Base-by-base conservation (phyloP, 106 monocot species). In the Acorus calamus region DNA sequence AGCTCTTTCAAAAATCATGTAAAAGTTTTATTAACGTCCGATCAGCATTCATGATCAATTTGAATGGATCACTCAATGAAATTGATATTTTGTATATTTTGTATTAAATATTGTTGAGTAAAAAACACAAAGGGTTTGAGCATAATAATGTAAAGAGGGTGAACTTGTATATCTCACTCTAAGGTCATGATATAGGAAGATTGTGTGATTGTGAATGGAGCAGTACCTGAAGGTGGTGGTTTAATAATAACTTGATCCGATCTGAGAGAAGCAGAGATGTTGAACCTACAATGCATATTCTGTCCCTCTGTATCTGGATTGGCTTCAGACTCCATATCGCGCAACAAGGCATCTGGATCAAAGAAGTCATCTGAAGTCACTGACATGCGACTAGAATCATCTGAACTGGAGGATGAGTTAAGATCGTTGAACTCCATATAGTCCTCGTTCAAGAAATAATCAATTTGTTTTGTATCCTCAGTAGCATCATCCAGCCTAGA, bases 381-480 rank as follows among this genome's bases (percentile, higher is more conserved):
- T 4, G 80, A 80, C 45, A 59, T 42, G 46, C 44, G 10, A 44
- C 74, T 83, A 9, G 80, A 83, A 67, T 78, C 63, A 50, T 77
- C 83, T 60, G 87, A 87, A 72, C 68, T 75, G 42, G 80, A 71
- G 42, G 62, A 48, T 8, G 14, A 67, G 45, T 57, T 52, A 2
- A 87, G 45, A 65, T 87, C 87, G 47, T 87, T 72, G 7, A 83
- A 9, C 73, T 83, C 87, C 65, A 87, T 13, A 71, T 69, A 83
- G 65, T 80, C 87, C 44, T 47, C 85, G 46, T 56, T 69, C 14
- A 54, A 68, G 50, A 75, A 47, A 63, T 74, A 68, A 81, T 44
- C 49, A 42, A 3, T 44, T 46, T 11, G 28, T 48, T 47, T n/a
- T 48, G 70, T n/a, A 11, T 67, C 60, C 12, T 45, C 86, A 59